A percentile compares a stretch with the other conserved stretches of the same genome.
These are phyloP conservation scores for Podospora pseudocomata DNA, from an alignment of 495 filamentous ascomycete species.

Conservation along the genomic window DNA sequence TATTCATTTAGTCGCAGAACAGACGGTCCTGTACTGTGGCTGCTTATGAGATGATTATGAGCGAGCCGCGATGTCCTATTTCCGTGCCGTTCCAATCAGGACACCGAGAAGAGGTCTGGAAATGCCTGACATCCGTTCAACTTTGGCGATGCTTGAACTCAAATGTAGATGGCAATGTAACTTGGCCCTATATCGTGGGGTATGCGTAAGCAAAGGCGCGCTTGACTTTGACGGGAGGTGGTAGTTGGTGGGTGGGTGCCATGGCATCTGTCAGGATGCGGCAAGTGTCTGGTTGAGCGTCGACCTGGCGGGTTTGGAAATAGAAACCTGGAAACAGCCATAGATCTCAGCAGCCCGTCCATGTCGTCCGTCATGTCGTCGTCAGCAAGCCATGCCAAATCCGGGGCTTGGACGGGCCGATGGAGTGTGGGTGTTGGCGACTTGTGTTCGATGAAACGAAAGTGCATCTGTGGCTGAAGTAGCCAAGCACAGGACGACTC, in stretches of 20 bases:
- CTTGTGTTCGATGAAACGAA: neutral
- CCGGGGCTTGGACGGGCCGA: neutral
- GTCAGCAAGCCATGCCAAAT: conserved; percentile 3
- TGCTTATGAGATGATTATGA: conserved; percentile 37
- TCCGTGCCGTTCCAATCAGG: conserved; percentile 27
- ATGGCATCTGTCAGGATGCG: conserved; percentile 9
- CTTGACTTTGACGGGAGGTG: conserved; percentile 5
- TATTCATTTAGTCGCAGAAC: conserved; percentile 16
- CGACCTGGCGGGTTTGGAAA: neutral
- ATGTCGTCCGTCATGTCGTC: neutral
- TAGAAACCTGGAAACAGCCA: conserved; percentile 5
- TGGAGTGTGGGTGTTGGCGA: neutral
- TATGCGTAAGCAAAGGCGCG: conserved; percentile 21
- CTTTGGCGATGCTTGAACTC: conserved; percentile 18
- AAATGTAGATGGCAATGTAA: conserved; percentile 12
- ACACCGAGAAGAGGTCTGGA: neutral
- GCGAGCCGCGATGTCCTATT: conserved; percentile 18
- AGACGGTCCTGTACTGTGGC: conserved; percentile 8
- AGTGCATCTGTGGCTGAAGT: neutral
- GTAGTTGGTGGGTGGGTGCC: neutral
- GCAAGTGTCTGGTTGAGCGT: neutral
- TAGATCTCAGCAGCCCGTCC: neutral
- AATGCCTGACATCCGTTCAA: conserved; percentile 10
- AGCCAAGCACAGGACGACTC: neutral
- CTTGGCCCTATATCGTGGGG: conserved; percentile 25